Percentiles rank a stretch among this genome's conserved stretches.
These are phyloP conservation scores for Paecilomyces variotii DNA, from an alignment of 2,329 filamentous ascomycete species.

Conservation along the genomic window DNA sequence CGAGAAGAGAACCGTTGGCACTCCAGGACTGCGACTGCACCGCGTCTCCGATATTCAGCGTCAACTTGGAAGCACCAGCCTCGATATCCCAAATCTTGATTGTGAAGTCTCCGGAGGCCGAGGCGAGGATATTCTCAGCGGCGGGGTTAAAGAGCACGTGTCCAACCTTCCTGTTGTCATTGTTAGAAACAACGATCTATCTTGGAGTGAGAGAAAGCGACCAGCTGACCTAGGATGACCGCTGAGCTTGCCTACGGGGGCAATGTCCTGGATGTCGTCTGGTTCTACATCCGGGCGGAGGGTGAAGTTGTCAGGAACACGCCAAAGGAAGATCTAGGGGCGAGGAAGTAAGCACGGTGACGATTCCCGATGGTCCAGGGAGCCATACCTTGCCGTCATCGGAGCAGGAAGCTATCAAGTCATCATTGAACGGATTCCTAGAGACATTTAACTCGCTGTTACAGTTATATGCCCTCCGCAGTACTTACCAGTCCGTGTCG, in stretches of 20 bases:
- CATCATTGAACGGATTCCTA: conserved; percentile 95
- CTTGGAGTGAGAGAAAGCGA: neutral
- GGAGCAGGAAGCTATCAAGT: conserved; percentile 82
- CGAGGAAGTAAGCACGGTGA: conserved; percentile 11
- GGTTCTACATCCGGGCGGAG: conserved; percentile 65
- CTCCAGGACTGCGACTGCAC: conserved; percentile 96
- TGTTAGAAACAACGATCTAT: conserved; percentile 14
- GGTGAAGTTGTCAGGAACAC: conserved; percentile 81
- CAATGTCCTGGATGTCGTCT: conserved; percentile 74
- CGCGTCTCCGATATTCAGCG: conserved; percentile 80
- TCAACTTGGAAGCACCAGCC: conserved; percentile 64
- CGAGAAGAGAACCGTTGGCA: conserved; percentile 74
- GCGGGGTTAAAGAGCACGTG: conserved; percentile 97
- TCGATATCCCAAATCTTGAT: conserved; percentile 94
- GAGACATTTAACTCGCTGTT: conserved; percentile 6
- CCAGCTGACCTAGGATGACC: conserved; percentile 71
- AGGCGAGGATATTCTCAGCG: conserved; percentile 90
- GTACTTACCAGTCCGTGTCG: conserved; percentile 83
- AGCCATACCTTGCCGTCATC: conserved; percentile 74
- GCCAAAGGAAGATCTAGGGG: conserved; percentile 76
- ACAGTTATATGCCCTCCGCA: neutral
- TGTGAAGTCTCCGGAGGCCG: conserved; percentile 87
- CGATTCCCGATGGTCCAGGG: neutral
- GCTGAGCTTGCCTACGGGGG: conserved; percentile 69
- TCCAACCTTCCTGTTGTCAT: conserved; percentile 70